Conservation (phyloP, 73 alveolate species). For the Paramecium pentaurelia region DNA sequence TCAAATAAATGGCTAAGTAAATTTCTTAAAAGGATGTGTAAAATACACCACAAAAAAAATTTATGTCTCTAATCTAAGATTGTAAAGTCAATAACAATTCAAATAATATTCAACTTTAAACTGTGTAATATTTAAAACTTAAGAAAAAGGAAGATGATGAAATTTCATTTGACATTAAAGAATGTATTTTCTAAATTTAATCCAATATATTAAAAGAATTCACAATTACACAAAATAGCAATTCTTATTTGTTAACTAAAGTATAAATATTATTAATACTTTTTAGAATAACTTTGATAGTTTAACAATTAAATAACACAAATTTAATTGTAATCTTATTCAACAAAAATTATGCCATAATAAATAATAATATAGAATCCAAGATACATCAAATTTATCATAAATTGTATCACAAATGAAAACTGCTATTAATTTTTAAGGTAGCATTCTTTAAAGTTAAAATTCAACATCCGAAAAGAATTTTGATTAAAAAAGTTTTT, state of each 20-base stretch:
- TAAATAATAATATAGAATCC: neutral
- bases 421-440: neutral
- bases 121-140: neutral
- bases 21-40: neutral
- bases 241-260: neutral
- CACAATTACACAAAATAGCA: neutral
- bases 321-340: neutral
- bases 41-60: too few relatives aligned
- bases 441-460: neutral
- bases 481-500: neutral
- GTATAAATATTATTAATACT: neutral
- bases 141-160: neutral
- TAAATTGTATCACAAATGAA: neutral
- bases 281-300: neutral
- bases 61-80: neutral
- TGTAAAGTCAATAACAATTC: too few relatives aligned
- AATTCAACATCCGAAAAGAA: neutral
- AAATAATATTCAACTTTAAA: neutral
- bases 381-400: neutral
- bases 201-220: neutral
- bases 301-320: neutral
- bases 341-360: neutral
- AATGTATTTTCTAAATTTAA: too few relatives aligned
- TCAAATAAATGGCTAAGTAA: neutral
- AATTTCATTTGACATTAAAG: neutral